A percentile compares a stretch with the other conserved stretches of the same genome.
phyloP scores from a whole-genome alignment of 2,329 filamentous ascomycete species.

The Sordariomycetes sp. region DNA sequence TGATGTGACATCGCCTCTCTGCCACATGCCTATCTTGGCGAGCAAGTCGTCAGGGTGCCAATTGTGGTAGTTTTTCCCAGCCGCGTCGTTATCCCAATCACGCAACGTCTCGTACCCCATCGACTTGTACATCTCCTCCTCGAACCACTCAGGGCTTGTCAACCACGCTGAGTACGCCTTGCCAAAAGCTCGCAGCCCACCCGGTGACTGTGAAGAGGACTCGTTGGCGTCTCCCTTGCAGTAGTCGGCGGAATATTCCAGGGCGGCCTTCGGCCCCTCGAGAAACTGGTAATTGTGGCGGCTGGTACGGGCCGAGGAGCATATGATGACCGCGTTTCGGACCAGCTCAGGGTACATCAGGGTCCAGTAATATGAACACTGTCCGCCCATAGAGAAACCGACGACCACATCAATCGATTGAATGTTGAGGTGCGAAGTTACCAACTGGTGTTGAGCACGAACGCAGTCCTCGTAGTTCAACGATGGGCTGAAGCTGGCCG shows the following conservation, averaged over 20 bases:
- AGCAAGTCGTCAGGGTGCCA: slow-evolving; percentile 34
- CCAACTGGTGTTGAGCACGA: slow-evolving; percentile 25
- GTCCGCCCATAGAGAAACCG: slow-evolving; percentile 40
- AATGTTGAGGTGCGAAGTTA: slow-evolving; percentile 23
- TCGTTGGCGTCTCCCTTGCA: slow-evolving; percentile 12
- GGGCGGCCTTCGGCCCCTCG: slow-evolving; percentile 31
- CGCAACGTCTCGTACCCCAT: slow-evolving; percentile 22
- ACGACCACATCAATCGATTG: slow-evolving; percentile 25
- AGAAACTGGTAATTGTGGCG: slow-evolving; percentile 35
- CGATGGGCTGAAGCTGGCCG: slow-evolving; percentile 21
- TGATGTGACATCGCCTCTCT: slow-evolving; percentile 23
- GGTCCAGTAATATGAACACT: slow-evolving; percentile 34
- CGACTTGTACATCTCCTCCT: slow-evolving; percentile 24
- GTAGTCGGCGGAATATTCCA: slow-evolving; percentile 29
- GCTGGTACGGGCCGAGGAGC: slow-evolving; percentile 31
- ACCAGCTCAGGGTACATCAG: slow-evolving; percentile 30
- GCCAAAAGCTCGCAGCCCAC: slow-evolving; percentile 31
- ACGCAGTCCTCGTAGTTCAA: slow-evolving; percentile 32
- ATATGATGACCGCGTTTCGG: slow-evolving; percentile 28
- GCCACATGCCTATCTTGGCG: slow-evolving; percentile 30
- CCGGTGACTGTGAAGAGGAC: slow-evolving; percentile 14
- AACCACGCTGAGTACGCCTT: slow-evolving; percentile 35
- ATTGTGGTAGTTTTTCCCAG: slow-evolving; percentile 18
- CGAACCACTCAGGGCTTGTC: slow-evolving; percentile 33
- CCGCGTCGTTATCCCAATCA: slow-evolving; percentile 20